Conservation (phyloP, 805 yeast species). For the Starmerella khaoyaiensis region DNA sequence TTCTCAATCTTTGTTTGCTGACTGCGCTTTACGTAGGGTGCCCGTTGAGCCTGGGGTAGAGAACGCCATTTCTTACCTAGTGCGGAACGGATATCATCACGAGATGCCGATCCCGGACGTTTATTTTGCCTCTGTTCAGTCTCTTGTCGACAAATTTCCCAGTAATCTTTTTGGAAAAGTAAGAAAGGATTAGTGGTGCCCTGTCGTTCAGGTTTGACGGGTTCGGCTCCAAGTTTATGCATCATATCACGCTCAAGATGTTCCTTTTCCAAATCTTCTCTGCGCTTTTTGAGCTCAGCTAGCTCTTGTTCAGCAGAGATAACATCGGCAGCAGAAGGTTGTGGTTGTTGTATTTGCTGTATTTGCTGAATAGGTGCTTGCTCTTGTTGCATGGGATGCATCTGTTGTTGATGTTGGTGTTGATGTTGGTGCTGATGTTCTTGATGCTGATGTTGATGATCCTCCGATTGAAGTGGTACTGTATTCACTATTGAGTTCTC, state of each 20-base stretch:
- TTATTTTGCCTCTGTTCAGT: slow-evolving; percentile 28
- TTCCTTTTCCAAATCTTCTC: slow-evolving; percentile 25
- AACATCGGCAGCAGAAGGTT: slow-evolving; percentile 3
- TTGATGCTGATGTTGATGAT: neutral
- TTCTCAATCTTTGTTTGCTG: slow-evolving; percentile 27
- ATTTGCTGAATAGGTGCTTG: neutral
- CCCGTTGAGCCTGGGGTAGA: slow-evolving; percentile 28
- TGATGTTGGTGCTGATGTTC: neutral
- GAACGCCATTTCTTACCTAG: slow-evolving; percentile 33
- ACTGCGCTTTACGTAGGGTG: slow-evolving; percentile 29
- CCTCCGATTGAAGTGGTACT: neutral
- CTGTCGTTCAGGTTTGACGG: slow-evolving; percentile 29
- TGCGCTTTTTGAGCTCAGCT: slow-evolving; percentile 22
- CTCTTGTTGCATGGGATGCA: neutral
- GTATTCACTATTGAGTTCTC: too few species aligned
- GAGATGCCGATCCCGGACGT: slow-evolving; percentile 25
- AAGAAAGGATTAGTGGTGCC: slow-evolving; percentile 32
- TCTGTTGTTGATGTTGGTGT: neutral
- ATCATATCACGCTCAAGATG: slow-evolving; percentile 28
- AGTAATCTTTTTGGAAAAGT: slow-evolving; percentile 32
- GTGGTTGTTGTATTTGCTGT: neutral
- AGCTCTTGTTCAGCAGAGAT: slow-evolving; percentile 23
- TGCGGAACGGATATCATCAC: slow-evolving; percentile 31
- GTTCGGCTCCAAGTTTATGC: slow-evolving; percentile 30
- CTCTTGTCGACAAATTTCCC: slow-evolving; percentile 31